Percentiles rank a stretch among this genome's conserved stretches.
Evolutionary conservation across 2,329 filamentous ascomycete species (phyloP).

Genomic region (Claviceps capensis): DNA sequence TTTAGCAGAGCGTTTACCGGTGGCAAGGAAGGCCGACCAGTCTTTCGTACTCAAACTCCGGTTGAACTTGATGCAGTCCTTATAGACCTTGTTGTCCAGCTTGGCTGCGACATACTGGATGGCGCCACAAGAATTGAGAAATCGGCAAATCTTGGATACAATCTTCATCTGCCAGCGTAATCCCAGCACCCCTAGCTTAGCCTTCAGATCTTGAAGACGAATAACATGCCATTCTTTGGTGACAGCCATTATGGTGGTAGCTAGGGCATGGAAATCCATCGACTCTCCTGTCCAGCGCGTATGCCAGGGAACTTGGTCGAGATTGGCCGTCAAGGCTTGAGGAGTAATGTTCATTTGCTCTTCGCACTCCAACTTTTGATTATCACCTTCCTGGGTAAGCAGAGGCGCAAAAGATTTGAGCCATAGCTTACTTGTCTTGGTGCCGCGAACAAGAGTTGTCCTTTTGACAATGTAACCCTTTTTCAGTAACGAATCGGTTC

Average conservation of each 20-base stretch:
- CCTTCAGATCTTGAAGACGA: constrained; percentile 42
- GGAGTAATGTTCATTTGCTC: constrained; percentile 25
- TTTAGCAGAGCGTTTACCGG: constrained; percentile 25
- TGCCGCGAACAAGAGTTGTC: constrained; percentile 41
- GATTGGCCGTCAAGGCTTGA: constrained; percentile 26
- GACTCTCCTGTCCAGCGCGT: constrained; percentile 41
- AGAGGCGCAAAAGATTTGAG: constrained; percentile 39
- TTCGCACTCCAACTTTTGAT: constrained; percentile 12
- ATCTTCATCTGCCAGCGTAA: constrained; percentile 46
- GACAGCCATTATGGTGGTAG: constrained; percentile 42
- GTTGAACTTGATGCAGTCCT: constrained; percentile 46
- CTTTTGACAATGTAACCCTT: constrained; percentile 51
- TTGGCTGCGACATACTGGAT: constrained; percentile 44
- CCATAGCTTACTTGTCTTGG: constrained; percentile 51
- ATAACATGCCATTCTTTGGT: constrained; percentile 45
- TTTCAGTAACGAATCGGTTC: constrained; percentile 43
- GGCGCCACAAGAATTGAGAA: constrained; percentile 40
- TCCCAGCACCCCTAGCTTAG: constrained; percentile 42
- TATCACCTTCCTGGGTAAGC: constrained; percentile 21
- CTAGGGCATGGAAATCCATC: constrained; percentile 45
- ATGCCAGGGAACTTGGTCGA: constrained; percentile 43
- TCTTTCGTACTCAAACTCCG: constrained; percentile 42
- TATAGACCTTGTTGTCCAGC: constrained; percentile 40
- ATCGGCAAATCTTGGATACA: constrained; percentile 43
- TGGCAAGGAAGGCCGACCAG: constrained; percentile 41